A percentile compares a stretch with the other conserved stretches of the same genome.
These are phyloP conservation scores for Phaeoacremonium minimum DNA, from an alignment of 2,329 filamentous ascomycete genomes.

Conservation along the genomic window DNA sequence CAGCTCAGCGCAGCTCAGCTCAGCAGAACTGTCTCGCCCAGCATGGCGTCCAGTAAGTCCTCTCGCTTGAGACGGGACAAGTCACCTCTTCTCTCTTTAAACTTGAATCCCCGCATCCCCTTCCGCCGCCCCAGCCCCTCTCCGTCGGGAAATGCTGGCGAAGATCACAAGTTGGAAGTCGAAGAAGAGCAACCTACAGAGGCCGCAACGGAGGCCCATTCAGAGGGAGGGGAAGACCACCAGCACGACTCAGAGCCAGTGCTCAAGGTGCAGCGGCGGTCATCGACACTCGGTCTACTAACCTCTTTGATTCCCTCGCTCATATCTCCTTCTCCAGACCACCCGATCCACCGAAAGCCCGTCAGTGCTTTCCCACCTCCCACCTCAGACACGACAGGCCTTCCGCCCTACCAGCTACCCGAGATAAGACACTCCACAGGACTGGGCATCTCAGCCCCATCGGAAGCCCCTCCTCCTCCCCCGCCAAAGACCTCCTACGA, in stretches of 20 bases:
- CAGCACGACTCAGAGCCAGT: constrained; percentile 11
- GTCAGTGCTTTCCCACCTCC: constrained; percentile 6
- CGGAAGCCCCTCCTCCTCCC: neutral
- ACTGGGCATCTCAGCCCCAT: neutral
- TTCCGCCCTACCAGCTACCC: constrained; percentile 3
- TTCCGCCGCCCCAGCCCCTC: too few species aligned
- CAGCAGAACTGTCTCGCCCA: constrained; percentile 4
- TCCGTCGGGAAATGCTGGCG: neutral
- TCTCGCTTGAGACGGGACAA: constrained; percentile 8
- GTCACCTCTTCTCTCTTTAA: constrained; percentile 7
- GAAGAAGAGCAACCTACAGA: too few species aligned
- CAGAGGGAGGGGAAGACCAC: neutral
- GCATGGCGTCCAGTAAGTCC: constrained; percentile 12
- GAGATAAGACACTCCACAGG: neutral
- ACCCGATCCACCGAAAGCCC: constrained; percentile 16
- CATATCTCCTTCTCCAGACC: constrained; percentile 21
- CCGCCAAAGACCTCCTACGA: neutral
- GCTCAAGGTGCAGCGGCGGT: constrained; percentile 15
- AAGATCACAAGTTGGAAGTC: neutral
- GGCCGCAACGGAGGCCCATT: too few species aligned
- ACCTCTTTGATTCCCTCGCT: constrained; percentile 29
- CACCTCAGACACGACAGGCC: constrained; percentile 1
- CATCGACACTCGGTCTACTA: constrained; percentile 22
- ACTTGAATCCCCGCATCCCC: too few species aligned
- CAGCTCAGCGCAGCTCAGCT: too few species aligned